Conservation (phyloP, 768 basidiomycete species). For the Phylloporus sp. region DNA sequence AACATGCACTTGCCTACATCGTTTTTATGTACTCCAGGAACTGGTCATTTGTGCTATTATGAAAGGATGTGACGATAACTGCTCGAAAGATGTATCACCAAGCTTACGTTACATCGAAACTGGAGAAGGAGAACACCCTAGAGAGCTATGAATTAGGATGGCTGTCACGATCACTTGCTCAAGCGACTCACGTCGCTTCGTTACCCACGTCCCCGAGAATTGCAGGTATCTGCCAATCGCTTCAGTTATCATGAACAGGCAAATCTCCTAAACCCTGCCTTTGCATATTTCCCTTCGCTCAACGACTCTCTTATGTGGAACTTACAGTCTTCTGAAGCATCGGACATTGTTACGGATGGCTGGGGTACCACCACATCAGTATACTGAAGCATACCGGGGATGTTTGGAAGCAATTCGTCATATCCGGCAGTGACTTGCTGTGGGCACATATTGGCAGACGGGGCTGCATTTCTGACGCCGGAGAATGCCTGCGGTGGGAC, state of each 20-base stretch:
- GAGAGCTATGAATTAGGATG: not conserved
- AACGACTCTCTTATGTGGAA: not conserved
- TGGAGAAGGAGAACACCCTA: conserved; percentile 27
- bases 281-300: conserved; percentile 30
- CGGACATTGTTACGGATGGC: too few relatives aligned
- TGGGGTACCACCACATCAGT: too few relatives aligned
- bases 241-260: not conserved
- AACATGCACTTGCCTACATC: not conserved
- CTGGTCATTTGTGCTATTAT: not conserved
- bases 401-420: not conserved
- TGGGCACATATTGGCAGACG: conserved; percentile 35
- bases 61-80: not conserved
- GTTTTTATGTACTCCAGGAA: conserved; percentile 8
- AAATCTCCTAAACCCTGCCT: conserved; percentile 7
- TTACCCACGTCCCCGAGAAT: conserved; percentile 1
- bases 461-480: not conserved
- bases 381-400: conserved; percentile 5
- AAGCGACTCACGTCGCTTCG: not conserved
- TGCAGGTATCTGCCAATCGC: not conserved
- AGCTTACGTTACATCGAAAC: conserved; percentile 18
- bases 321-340: conserved; percentile 17
- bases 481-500: not conserved
- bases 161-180: not conserved
- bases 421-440: conserved; percentile 26
- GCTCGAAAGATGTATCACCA: not conserved